Percentiles rank a stretch among this genome's conserved stretches.
These are phyloP conservation scores for Colletotrichum orchidophilum DNA, from an alignment of 2,329 filamentous ascomycete genomes.

Conservation along the genomic window DNA sequence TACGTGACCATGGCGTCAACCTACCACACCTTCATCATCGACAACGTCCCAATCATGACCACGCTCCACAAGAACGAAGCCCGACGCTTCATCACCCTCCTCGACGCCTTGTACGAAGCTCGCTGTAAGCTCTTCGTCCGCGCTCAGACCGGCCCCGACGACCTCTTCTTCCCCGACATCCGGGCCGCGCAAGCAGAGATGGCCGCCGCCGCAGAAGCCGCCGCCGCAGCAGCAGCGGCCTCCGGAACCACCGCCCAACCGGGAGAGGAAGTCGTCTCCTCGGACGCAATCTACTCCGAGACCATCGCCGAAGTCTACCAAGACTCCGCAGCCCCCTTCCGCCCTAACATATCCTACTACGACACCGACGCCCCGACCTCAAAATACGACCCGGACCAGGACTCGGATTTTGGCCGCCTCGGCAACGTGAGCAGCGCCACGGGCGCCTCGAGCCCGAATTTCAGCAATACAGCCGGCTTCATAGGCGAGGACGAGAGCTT, in stretches of 20 bases:
- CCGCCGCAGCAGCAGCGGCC: background rate
- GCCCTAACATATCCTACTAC: conserved; percentile 80
- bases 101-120: conserved; percentile 86
- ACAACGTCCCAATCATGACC: conserved; percentile 73
- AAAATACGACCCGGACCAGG: conserved; percentile 65
- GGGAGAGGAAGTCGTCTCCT: conserved; percentile 35
- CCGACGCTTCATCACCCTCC: conserved; percentile 79
- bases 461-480: conserved; percentile 73
- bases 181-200: conserved; percentile 23
- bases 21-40: conserved; percentile 81
- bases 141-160: conserved; percentile 74
- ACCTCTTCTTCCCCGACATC: conserved; percentile 79
- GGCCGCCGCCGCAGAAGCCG: background rate
- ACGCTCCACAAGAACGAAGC: conserved; percentile 82
- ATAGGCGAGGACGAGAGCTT: conserved; percentile 86
- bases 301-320: conserved; percentile 76
- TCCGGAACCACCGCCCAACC: too few relatives aligned
- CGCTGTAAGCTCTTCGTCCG: conserved; percentile 78
- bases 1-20: conserved; percentile 84
- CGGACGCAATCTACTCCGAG: conserved; percentile 53
- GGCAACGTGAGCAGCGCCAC: conserved; percentile 22
- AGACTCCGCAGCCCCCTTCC: conserved; percentile 79
- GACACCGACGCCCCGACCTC: conserved; percentile 54
- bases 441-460: conserved; percentile 62
- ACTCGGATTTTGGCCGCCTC: conserved; percentile 62